phyloP scores from a whole-genome alignment of 2,329 filamentous ascomycete genomes.

The Plectosphaerella plurivora region DNA sequence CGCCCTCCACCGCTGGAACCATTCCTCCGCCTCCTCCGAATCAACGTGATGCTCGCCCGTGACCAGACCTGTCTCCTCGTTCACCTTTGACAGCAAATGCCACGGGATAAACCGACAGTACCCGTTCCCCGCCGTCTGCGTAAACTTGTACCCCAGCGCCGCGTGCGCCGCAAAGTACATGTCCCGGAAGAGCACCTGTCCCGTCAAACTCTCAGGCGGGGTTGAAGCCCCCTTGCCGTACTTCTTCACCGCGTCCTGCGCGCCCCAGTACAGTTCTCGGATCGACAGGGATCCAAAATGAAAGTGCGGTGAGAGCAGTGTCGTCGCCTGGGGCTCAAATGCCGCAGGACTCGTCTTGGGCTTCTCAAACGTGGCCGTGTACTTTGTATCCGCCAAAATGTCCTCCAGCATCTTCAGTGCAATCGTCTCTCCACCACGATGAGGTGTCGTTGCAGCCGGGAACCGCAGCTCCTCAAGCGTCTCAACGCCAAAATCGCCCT shows the following conservation, averaged over 20 bases:
- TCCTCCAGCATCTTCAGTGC: constrained; percentile 55
- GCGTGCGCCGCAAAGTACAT: constrained; percentile 82
- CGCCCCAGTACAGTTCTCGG: constrained; percentile 69
- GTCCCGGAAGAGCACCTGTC: constrained; percentile 72
- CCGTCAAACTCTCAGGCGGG: constrained; percentile 65
- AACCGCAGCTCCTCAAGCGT: constrained; percentile 69
- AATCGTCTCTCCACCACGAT: constrained; percentile 65
- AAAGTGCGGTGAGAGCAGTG: constrained; percentile 66
- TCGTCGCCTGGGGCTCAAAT: constrained; percentile 69
- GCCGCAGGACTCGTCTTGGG: constrained; percentile 70
- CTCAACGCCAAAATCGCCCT: constrained; percentile 65
- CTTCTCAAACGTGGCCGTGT: constrained; percentile 71
- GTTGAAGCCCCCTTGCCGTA: constrained; percentile 53
- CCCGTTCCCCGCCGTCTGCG: constrained; percentile 60
- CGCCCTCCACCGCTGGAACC: constrained; percentile 64
- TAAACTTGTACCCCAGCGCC: constrained; percentile 58
- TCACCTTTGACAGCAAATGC: constrained; percentile 64
- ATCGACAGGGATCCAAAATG: constrained; percentile 72
- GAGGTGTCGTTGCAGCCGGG: constrained; percentile 57
- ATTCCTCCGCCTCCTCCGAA: constrained; percentile 54
- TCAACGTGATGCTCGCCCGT: constrained; percentile 63
- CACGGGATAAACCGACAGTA: constrained; percentile 73
- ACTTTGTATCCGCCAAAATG: constrained; percentile 58
- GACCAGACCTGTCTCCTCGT: constrained; percentile 35
- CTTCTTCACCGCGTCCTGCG: constrained; percentile 55